A percentile compares a stretch with the other conserved stretches of the same genome.
Conservation (phyloP, 176 grass and related monocot species). For the Oryza meridionalis region DNA sequence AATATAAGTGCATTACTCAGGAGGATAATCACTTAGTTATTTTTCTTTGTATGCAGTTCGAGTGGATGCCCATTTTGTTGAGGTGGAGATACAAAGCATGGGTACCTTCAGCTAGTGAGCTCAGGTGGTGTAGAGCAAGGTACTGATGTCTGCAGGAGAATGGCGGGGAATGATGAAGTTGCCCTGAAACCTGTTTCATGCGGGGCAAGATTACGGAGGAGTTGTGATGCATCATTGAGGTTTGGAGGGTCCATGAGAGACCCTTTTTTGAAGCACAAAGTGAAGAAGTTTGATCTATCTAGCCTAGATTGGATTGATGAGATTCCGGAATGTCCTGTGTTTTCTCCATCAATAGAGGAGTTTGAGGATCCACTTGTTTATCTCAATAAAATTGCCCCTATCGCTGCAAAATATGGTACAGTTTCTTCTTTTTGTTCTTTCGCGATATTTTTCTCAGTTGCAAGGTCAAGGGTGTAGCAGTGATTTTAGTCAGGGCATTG, state of each 20-base stretch:
- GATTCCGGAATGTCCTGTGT: constrained; percentile 90
- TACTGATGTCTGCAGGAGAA: constrained; percentile 50
- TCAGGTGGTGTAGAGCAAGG: constrained; percentile 21
- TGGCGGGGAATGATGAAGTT: constrained; percentile 62
- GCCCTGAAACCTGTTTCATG: constrained; percentile 60
- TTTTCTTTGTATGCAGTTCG: constrained; percentile 50
- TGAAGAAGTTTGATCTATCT: constrained; percentile 86
- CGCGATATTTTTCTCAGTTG: constrained; percentile 6
- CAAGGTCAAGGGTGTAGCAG: constrained; percentile 17
- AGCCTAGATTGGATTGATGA: constrained; percentile 88
- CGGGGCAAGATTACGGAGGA: constrained; percentile 55
- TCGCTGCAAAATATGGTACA: constrained; percentile 80
- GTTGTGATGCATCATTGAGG: constrained; percentile 50
- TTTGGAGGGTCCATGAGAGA: constrained; percentile 45
- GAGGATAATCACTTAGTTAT: neutral
- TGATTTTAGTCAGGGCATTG: neutral
- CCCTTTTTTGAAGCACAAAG: constrained; percentile 70
- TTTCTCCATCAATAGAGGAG: constrained; percentile 79
- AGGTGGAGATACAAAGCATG: constrained; percentile 54
- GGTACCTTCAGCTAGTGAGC: constrained; percentile 37
- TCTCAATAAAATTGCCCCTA: constrained; percentile 78
- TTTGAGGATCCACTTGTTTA: constrained; percentile 91
- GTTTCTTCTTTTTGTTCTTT: constrained; percentile 31
- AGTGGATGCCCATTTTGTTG: constrained; percentile 53
- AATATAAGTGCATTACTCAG: constrained; percentile 17